A percentile compares a stretch with the other conserved stretches of the same genome.
Evolutionary conservation across 1,284 basidiomycete genomes (phyloP).

Genomic region (Marasmius fiardii): DNA sequence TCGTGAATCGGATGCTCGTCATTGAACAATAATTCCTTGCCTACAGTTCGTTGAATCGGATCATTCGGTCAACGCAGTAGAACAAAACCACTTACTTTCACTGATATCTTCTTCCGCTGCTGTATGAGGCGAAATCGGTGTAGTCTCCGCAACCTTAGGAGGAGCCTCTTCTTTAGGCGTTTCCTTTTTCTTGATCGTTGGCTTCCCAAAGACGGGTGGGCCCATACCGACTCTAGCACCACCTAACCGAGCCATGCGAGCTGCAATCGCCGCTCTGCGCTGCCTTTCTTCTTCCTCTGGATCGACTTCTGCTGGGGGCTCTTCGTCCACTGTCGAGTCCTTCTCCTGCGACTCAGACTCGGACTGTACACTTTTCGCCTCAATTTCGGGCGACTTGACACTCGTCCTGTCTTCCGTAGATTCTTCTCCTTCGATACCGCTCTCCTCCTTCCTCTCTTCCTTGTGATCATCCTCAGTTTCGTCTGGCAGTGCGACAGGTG

Average conservation of each 20-base stretch:
- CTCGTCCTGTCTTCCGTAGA: slow-evolving; percentile 9
- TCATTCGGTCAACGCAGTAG: not conserved
- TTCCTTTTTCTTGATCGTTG: slow-evolving; percentile 40
- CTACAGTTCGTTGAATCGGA: not conserved
- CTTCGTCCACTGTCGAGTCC: slow-evolving; percentile 4
- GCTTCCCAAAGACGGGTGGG: slow-evolving; percentile 61
- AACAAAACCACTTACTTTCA: not conserved
- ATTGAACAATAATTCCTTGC: not conserved
- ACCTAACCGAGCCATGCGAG: slow-evolving; percentile 86
- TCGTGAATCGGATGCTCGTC: not conserved
- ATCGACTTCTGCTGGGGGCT: slow-evolving; percentile 38
- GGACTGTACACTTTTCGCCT: slow-evolving; percentile 11
- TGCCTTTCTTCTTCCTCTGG: slow-evolving; percentile 78
- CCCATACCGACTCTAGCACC: slow-evolving; percentile 83
- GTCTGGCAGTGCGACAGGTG: slow-evolving; percentile 31
- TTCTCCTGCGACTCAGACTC: slow-evolving; percentile 18
- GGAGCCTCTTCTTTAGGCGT: slow-evolving; percentile 22
- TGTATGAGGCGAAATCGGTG: not conserved
- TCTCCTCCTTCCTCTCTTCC: slow-evolving; percentile 15
- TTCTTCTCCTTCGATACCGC: slow-evolving; percentile 13
- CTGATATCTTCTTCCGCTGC: not conserved
- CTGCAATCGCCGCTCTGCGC: slow-evolving; percentile 78
- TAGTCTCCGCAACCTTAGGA: slow-evolving; percentile 16
- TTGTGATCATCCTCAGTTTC: slow-evolving; percentile 31
- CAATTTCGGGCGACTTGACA: slow-evolving; percentile 24